Evolutionary conservation across 2,329 filamentous ascomycete species (phyloP).

Genomic region (Penicillium sp.): DNA sequence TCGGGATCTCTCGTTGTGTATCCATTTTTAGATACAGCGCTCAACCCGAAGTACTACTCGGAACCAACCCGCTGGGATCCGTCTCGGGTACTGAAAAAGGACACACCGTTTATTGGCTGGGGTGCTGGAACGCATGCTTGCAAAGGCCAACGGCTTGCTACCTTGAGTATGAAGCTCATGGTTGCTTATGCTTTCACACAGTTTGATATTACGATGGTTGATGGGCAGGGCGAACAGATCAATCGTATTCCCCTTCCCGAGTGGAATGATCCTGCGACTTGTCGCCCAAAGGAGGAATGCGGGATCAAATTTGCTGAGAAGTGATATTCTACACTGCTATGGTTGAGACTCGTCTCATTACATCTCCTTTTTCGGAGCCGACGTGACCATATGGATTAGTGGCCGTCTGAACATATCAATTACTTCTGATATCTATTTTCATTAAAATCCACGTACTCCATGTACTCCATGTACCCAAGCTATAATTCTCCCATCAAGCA

Average conservation of each 20-base stretch:
- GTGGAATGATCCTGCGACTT: slow-evolving; percentile 10
- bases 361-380: not conserved
- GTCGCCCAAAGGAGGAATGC: slow-evolving; percentile 4
- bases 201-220: slow-evolving; percentile 8
- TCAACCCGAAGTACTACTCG: slow-evolving; percentile 5
- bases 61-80: slow-evolving; percentile 11
- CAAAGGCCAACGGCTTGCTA: slow-evolving; percentile 13
- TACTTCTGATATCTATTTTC: not conserved
- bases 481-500: not conserved
- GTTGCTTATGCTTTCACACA: not conserved
- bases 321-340: not conserved
- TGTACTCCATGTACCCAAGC: not conserved
- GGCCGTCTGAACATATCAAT: not conserved
- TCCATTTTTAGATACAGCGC: slow-evolving; percentile 10
- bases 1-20: slow-evolving; percentile 6
- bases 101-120: slow-evolving; percentile 5
- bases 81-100: slow-evolving; percentile 1
- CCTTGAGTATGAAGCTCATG: slow-evolving; percentile 11
- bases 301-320: slow-evolving; percentile 3
- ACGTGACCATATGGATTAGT: not conserved
- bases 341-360: not conserved
- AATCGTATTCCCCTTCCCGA: not conserved
- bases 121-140: slow-evolving; percentile 9
- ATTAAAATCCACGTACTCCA: too few relatives aligned
- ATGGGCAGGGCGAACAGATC: not conserved